Evolutionary conservation across 2,329 filamentous ascomycete species (phyloP).

Genomic region (Talaromyces islandicus): DNA sequence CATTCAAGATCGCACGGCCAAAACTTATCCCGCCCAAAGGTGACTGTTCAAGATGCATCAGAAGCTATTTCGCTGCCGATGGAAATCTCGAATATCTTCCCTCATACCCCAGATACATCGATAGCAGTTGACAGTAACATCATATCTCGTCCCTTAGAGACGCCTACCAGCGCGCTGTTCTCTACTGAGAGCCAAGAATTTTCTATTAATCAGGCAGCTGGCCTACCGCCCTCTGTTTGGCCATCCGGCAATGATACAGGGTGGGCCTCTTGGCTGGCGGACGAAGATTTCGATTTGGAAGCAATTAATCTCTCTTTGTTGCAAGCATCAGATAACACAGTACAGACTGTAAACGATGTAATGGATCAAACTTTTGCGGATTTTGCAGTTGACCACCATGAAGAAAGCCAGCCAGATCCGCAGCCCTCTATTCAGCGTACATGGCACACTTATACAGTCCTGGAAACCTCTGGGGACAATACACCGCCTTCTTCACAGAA

Average conservation of each 20-base stretch:
- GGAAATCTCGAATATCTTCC: not conserved
- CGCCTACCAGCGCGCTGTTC: not conserved
- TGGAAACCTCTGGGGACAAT: not conserved
- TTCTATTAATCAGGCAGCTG: not conserved
- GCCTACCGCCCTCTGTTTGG: not conserved
- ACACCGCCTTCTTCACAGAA: not conserved
- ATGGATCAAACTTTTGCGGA: not conserved
- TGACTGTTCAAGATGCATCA: not conserved
- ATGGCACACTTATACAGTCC: not conserved
- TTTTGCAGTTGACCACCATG: not conserved
- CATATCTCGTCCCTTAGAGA: not conserved
- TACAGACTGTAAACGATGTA: not conserved
- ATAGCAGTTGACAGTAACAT: not conserved
- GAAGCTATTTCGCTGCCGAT: not conserved
- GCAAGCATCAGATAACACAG: not conserved
- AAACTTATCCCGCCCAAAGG: not conserved
- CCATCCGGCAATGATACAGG: not conserved
- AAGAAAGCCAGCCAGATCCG: not conserved
- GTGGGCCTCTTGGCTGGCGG: not conserved
- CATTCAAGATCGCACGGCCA: not conserved
- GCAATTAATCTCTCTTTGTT: not conserved
- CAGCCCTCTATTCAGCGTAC: not conserved
- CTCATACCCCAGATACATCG: not conserved
- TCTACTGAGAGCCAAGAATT: not conserved
- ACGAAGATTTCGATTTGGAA: not conserved